phyloP scores from a whole-genome alignment of 1,139 yeast genomes.

The Groenewaldozyma auringiensis region DNA sequence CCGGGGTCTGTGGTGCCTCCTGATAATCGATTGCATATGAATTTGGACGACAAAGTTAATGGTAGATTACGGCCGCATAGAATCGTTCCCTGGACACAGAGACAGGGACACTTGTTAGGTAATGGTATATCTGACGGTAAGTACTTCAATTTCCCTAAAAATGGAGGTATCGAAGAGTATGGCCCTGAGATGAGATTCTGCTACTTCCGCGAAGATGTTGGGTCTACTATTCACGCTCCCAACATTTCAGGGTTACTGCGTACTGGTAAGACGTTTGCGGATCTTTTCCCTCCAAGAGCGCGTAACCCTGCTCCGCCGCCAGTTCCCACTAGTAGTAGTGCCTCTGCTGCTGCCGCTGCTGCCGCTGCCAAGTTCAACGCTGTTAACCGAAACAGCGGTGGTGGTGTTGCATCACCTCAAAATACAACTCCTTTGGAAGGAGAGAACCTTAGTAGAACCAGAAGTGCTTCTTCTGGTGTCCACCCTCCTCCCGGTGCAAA shows the following conservation, averaged over 20 bases:
- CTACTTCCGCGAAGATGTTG: slow-evolving; percentile 83
- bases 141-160: slow-evolving; percentile 20
- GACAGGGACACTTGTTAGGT: slow-evolving; percentile 3
- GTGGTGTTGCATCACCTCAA: background rate
- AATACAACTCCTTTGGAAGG: background rate
- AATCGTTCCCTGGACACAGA: slow-evolving; percentile 62
- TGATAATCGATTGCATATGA: slow-evolving; percentile 17
- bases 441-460: background rate
- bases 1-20: slow-evolving; percentile 26
- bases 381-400: too few species aligned
- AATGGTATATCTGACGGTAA: slow-evolving; percentile 1
- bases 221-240: slow-evolving; percentile 84
- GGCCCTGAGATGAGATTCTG: slow-evolving; percentile 50
- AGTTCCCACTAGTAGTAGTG: background rate
- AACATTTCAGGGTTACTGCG: slow-evolving; percentile 74
- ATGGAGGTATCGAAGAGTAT: slow-evolving; percentile 25
- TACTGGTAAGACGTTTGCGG: slow-evolving; percentile 32
- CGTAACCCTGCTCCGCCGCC: slow-evolving; percentile 3
- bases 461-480: background rate
- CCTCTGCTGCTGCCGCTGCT: background rate
- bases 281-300: slow-evolving; percentile 26
- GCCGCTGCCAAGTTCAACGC: too few species aligned
- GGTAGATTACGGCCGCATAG: slow-evolving; percentile 71
- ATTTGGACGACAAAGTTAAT: slow-evolving; percentile 55
- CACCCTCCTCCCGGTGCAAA: too few species aligned